Conservation (phyloP, 2,329 filamentous ascomycete species). For the Aspergillus oerlinghausenensis region DNA sequence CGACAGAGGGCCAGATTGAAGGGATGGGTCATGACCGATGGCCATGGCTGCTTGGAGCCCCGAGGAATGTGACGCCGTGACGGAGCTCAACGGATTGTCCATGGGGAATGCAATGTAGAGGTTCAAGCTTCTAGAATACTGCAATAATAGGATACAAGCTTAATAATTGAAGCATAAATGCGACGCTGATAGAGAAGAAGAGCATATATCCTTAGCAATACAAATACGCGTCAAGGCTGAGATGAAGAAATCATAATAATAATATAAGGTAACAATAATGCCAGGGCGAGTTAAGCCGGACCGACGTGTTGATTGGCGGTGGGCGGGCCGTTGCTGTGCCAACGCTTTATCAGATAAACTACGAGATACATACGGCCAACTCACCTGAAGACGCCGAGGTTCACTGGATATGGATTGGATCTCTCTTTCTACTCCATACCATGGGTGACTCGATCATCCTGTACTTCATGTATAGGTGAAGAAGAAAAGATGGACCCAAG, state of each 20-base stretch:
- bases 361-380: neutral
- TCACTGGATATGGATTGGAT: neutral
- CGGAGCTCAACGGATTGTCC: neutral
- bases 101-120: neutral
- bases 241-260: neutral
- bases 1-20: neutral
- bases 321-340: constrained; percentile 19
- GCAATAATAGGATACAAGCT: neutral
- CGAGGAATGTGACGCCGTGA: neutral
- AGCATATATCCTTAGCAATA: neutral
- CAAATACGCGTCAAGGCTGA: neutral
- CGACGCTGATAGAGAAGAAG: neutral
- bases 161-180: neutral
- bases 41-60: constrained; percentile 7
- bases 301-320: neutral
- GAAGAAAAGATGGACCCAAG: neutral
- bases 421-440: neutral
- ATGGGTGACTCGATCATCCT: neutral
- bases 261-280: neutral
- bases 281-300: neutral
- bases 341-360: constrained; percentile 7
- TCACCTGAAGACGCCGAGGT: neutral
- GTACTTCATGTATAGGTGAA: neutral
- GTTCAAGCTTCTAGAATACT: constrained; percentile 1
- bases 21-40: constrained; percentile 2